These are phyloP conservation scores for Nicotiana paniculata DNA, from an alignment of 257 asterid genomes.

Conservation along the genomic window DNA sequence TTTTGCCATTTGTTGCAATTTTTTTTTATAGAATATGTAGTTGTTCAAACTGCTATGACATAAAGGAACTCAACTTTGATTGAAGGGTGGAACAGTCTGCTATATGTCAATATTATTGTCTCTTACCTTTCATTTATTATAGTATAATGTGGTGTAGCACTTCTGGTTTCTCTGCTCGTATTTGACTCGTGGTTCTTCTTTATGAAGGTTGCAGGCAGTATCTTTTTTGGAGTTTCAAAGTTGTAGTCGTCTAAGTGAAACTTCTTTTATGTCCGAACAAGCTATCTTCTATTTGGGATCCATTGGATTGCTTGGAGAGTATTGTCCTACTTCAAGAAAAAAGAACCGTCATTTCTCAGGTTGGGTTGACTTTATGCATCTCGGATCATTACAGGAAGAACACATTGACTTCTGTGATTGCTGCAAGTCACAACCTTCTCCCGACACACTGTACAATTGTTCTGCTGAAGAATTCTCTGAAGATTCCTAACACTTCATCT, in stretches of 20 bases:
- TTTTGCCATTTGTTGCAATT: neutral
- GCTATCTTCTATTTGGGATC: slow-evolving; percentile 17
- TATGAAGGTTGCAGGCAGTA: neutral
- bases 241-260: neutral
- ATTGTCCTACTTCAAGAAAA: slow-evolving; percentile 5
- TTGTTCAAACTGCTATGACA: neutral
- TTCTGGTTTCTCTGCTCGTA: neutral
- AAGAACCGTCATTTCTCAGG: slow-evolving; percentile 8
- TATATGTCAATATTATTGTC: too few species aligned
- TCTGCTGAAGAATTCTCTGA: slow-evolving; percentile 1
- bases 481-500: neutral
- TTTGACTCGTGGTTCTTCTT: neutral
- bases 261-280: slow-evolving; percentile 21
- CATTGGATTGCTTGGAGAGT: slow-evolving; percentile 17
- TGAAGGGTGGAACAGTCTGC: neutral
- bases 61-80: neutral
- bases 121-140: too few species aligned
- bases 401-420: neutral
- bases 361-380: slow-evolving; percentile 8
- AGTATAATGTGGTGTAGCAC: too few species aligned
- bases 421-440: slow-evolving; percentile 2
- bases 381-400: slow-evolving; percentile 5
- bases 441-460: neutral
- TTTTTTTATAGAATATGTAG: neutral
- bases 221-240: neutral